A percentile compares a stretch with the other conserved stretches of the same genome.
These are phyloP conservation scores for Hyaloscypha finlandica DNA, from an alignment of 495 filamentous ascomycete genomes.

Conservation along the genomic window DNA sequence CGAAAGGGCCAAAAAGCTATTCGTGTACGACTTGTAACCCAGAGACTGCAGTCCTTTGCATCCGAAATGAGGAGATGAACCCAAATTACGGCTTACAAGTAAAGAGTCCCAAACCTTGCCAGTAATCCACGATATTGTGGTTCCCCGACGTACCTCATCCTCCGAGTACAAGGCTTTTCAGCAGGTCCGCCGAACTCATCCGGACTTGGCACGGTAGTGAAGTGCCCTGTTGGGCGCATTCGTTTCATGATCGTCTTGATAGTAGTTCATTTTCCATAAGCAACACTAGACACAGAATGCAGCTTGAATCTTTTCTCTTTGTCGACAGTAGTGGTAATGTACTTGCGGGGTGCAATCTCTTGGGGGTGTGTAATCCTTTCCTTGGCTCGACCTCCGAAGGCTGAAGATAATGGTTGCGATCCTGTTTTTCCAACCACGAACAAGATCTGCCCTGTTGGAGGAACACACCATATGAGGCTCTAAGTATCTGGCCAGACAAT, in stretches of 20 bases:
- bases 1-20: not conserved
- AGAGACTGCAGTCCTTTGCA: not conserved
- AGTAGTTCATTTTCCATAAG: not conserved
- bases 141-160: not conserved
- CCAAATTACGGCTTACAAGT: slow-evolving; percentile 4
- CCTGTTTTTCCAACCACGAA: too few relatives aligned
- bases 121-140: slow-evolving; percentile 1
- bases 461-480: too few relatives aligned
- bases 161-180: not conserved
- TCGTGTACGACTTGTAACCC: slow-evolving; percentile 1
- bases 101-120: not conserved
- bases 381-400: not conserved
- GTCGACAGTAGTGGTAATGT: not conserved
- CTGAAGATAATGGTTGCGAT: not conserved
- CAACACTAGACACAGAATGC: not conserved
- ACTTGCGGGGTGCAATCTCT: not conserved
- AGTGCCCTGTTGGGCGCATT: not conserved
- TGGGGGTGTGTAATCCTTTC: not conserved
- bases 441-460: too few relatives aligned
- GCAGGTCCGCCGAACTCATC: not conserved
- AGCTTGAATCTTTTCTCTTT: not conserved
- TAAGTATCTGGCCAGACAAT: too few relatives aligned
- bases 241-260: not conserved
- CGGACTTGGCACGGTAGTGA: not conserved
- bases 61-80: not conserved